Evolutionary conservation across 1,284 basidiomycete species (phyloP).

Genomic region (Malassezia cuniculi): DNA sequence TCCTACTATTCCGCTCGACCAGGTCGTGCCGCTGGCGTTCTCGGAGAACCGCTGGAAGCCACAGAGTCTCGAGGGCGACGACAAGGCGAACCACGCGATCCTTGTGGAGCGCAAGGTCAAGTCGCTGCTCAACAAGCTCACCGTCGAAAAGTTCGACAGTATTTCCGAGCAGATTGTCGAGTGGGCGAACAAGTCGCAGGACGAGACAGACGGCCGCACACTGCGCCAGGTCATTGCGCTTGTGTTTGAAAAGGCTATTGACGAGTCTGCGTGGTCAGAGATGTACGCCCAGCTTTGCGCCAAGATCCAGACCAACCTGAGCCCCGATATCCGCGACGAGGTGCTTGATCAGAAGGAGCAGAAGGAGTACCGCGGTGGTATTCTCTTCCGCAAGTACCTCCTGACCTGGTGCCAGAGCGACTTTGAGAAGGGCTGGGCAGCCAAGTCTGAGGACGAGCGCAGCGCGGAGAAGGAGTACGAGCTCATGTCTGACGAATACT

Average conservation of each 20-base stretch:
- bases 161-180: conserved; percentile 82
- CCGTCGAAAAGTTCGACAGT: conserved; percentile 89
- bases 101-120: conserved; percentile 88
- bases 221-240: conserved; percentile 89
- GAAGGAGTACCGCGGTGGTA: conserved; percentile 70
- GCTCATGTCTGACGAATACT: conserved; percentile 84
- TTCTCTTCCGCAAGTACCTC: conserved; percentile 76
- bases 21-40: conserved; percentile 60
- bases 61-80: conserved; percentile 14
- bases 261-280: conserved; percentile 86
- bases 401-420: conserved; percentile 86
- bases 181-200: conserved; percentile 85
- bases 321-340: conserved; percentile 72
- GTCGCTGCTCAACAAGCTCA: conserved; percentile 83
- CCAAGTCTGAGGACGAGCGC: conserved; percentile 49
- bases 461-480: conserved; percentile 47
- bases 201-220: conserved; percentile 82
- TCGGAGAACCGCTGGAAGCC: conserved; percentile 70
- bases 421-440: conserved; percentile 70
- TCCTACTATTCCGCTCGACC: conserved; percentile 48
- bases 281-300: conserved; percentile 92
- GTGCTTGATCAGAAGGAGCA: conserved; percentile 55
- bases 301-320: conserved; percentile 83
- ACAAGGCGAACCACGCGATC: conserved; percentile 53
- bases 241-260: conserved; percentile 92